Evolutionary conservation across 345 rosid genomes (phyloP).

Genomic region (Euphorbia tirucalli): DNA sequence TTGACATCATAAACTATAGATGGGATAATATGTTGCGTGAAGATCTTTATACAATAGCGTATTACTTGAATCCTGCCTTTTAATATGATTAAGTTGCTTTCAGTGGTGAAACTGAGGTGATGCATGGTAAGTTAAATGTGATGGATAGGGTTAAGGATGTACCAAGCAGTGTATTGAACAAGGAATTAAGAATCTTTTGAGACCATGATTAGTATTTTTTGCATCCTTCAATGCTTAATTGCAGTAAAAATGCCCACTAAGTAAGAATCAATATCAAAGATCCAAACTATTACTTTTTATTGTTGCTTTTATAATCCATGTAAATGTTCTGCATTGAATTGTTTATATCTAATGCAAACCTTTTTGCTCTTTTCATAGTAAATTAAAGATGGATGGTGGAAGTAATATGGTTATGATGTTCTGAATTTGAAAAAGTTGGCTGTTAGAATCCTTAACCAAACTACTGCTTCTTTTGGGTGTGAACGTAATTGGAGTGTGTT

Average conservation of each 20-base stretch:
- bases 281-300: no score
- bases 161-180: not conserved
- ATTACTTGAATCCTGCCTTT: not conserved
- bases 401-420: constrained; percentile 6
- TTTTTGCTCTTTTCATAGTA: not conserved
- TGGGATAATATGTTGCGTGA: not conserved
- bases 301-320: no score
- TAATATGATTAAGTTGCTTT: not conserved
- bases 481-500: no score
- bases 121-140: not conserved
- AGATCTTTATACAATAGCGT: not conserved
- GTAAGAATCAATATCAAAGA: no score
- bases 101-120: not conserved
- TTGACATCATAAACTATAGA: no score
- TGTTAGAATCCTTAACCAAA: not conserved
- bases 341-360: no score
- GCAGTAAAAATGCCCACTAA: no score
- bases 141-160: not conserved
- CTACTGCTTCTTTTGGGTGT: not conserved
- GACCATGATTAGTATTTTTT: no score
- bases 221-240: no score
- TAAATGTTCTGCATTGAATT: no score
- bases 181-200: no score
- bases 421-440: constrained; percentile 10
- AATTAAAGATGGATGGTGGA: constrained; percentile 11